Conservation (phyloP, 2,329 filamentous ascomycete genomes). For the Ceratocystis smalleyi region DNA sequence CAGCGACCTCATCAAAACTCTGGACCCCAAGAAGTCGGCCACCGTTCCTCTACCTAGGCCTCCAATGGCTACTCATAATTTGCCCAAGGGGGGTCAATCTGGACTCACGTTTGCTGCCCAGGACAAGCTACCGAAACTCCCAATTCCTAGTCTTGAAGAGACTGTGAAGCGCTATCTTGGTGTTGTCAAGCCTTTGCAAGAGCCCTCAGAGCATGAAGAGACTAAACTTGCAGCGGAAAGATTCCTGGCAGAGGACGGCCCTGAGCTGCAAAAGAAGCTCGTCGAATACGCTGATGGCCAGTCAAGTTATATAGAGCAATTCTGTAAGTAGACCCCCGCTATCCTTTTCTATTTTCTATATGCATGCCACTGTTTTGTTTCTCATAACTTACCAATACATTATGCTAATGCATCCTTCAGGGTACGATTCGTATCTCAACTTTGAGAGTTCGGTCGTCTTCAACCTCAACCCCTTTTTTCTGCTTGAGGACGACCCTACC, state of each 20-base stretch:
- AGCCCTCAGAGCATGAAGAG: conserved; percentile 64
- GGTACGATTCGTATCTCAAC: conserved; percentile 98
- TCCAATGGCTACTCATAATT: conserved; percentile 36
- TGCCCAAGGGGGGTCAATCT: conserved; percentile 40
- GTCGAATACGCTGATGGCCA: conserved; percentile 82
- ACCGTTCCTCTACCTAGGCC: background rate
- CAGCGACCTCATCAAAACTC: background rate
- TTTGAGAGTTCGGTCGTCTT: conserved; percentile 95
- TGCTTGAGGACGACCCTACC: conserved; percentile 92
- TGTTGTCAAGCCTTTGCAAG: conserved; percentile 67
- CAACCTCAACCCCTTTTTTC: conserved; percentile 94
- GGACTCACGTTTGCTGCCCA: conserved; percentile 82
- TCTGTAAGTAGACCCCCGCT: conserved; percentile 49
- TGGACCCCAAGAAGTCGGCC: conserved; percentile 1
- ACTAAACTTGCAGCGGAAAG: conserved; percentile 66
- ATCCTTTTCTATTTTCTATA: background rate
- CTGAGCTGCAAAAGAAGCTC: conserved; percentile 70
- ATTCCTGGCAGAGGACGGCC: conserved; percentile 68
- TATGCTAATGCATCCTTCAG: conserved; percentile 30
- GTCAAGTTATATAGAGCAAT: conserved; percentile 96
- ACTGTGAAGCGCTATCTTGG: conserved; percentile 68
- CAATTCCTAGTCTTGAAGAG: conserved; percentile 72
- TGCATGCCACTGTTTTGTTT: too few relatives aligned
- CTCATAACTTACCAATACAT: background rate
- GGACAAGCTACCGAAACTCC: conserved; percentile 76